These are phyloP conservation scores for Tricholoma matsutake DNA, from an alignment of 768 basidiomycete genomes.

Conservation along the genomic window DNA sequence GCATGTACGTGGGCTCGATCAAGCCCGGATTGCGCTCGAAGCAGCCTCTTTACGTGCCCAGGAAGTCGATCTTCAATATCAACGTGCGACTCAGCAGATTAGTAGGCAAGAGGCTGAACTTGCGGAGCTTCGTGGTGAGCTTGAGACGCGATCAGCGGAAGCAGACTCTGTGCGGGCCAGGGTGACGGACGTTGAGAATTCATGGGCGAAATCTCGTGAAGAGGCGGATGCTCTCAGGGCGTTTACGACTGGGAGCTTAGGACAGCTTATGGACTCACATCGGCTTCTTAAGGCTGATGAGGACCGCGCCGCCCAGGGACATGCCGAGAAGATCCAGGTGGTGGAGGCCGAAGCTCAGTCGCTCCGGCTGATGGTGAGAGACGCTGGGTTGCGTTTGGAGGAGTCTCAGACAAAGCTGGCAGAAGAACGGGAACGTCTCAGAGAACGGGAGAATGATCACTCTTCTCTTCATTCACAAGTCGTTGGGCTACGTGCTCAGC, in stretches of 20 bases:
- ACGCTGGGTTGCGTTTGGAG: constrained; percentile 68
- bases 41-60: constrained; percentile 73
- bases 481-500: constrained; percentile 67
- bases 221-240: constrained; percentile 90
- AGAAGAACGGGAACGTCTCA: constrained; percentile 63
- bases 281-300: constrained; percentile 83
- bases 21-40: constrained; percentile 73
- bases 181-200: constrained; percentile 80
- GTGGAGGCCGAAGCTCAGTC: constrained; percentile 76
- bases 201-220: constrained; percentile 89
- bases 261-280: constrained; percentile 85
- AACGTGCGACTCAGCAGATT: constrained; percentile 67
- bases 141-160: constrained; percentile 74
- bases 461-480: constrained; percentile 69
- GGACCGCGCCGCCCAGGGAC: constrained; percentile 68
- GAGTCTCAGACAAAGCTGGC: constrained; percentile 61
- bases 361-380: constrained; percentile 76
- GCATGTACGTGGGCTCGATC: constrained; percentile 85
- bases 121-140: constrained; percentile 73
- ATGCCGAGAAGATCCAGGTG: constrained; percentile 78
- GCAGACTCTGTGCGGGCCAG: constrained; percentile 64
- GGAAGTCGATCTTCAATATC: constrained; percentile 75
- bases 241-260: constrained; percentile 81
- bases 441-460: constrained; percentile 64
- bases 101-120: constrained; percentile 71